Base-by-base conservation (phyloP, 1,284 basidiomycete species). In the Pyrrhoderma lamaoense region DNA sequence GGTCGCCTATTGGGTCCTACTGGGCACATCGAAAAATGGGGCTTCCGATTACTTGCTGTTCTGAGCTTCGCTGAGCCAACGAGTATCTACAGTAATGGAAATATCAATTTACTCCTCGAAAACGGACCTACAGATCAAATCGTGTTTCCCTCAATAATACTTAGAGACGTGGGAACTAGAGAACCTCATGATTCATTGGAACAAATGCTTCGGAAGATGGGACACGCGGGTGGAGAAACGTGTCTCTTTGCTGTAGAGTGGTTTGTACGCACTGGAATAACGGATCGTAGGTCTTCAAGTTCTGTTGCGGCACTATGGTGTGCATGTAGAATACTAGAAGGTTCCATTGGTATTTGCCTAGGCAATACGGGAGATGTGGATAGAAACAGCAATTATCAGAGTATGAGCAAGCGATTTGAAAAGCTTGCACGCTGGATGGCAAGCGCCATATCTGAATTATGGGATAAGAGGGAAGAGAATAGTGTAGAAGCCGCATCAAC, bases 21-120 rank as follows among this genome's bases (percentile, higher is more conserved):
- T 0, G 92, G 92, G 3, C 82, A 85, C 0, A 81, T 95, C 16
- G 89, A 94, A 60, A 83, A 83, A 64, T 95, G 92, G 93, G 89
- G 89, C 1, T 91, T 85, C 82, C 77, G 79, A 39, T 62, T 95
- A 1, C 72, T 95, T 23, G 77, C 80, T 2, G 87, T 85, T 13
- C 68, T 94, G 23, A 82, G 89, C 59, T 79, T 94, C 54, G 71
- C 70, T 1, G 71, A 75, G 31, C 70, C 72, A 23, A 61, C 76
- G 11, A 70, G 75, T 11, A 65, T 69, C 37, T 65, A 71, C 13
- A 73, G 76, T 11, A 65, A 68, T 3, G 76, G 75, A 0, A 78
- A 75, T 48, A 65, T 79, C n/a, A 71, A 79, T 46, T 51, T 52
- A 8, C 46, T 57, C 63, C 71, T 88, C n/a, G 78, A 84, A 62